These are phyloP conservation scores for Dipodascus geniculatus DNA, from an alignment of 805 yeast genomes.

Conservation along the genomic window DNA sequence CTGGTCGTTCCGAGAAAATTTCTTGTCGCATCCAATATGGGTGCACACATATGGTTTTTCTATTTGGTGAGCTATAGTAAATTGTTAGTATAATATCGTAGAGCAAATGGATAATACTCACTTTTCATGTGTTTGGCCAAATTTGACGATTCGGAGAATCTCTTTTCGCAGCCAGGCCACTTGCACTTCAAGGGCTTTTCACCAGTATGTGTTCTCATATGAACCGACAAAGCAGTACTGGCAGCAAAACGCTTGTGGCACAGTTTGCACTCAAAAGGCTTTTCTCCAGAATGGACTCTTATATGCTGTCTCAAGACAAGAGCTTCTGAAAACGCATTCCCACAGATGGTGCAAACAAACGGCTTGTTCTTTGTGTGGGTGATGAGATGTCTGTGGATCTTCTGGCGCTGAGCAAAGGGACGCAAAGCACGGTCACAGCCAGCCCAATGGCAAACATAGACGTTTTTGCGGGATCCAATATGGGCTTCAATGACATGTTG, in stretches of 20 bases:
- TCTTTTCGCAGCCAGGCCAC: conserved; percentile 68
- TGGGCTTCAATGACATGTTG: conserved; percentile 60
- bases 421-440: conserved; percentile 55
- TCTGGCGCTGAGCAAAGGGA: conserved; percentile 73
- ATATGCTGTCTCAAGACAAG: conserved; percentile 69
- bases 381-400: conserved; percentile 73
- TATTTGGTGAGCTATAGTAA: not conserved
- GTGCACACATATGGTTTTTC: conserved; percentile 14
- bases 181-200: conserved; percentile 77
- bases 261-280: conserved; percentile 60
- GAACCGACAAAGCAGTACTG: conserved; percentile 71
- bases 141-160: conserved; percentile 83
- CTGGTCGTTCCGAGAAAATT: conserved; percentile 18
- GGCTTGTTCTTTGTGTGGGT: conserved; percentile 84
- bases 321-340: conserved; percentile 63
- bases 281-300: conserved; percentile 82
- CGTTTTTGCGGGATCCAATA: conserved; percentile 59
- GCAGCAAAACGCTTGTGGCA: conserved; percentile 79
- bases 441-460: conserved; percentile 66
- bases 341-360: conserved; percentile 57
- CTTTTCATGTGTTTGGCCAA: conserved; percentile 70
- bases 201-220: conserved; percentile 79
- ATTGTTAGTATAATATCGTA: conserved; percentile 5
- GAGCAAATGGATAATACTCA: not conserved
- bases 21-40: conserved; percentile 16